Evolutionary conservation across 352 stramenopile genomes (phyloP), one percentile per base, ranked within the genome.

Genomic region (Phytophthora cryptogea): DNA sequence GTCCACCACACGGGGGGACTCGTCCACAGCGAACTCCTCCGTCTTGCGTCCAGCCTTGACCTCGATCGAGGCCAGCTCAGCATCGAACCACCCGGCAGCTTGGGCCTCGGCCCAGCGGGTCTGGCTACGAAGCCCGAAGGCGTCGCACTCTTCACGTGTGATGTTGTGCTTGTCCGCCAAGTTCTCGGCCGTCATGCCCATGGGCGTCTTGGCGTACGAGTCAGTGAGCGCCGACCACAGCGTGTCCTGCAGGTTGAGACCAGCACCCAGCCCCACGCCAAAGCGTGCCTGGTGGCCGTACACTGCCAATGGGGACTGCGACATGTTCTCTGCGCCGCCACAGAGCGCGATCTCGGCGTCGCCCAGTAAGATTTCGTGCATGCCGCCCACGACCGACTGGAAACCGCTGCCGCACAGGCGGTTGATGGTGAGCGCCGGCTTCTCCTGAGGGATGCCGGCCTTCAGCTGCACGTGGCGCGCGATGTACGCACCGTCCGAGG

Each of bases 131-230:
- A 98, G 61, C 10, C 85, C 94, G 59, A 97, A 99, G 45, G 91
- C 88, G 66, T 99, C 97, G 55, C 92, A 99, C 65, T 99, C 74
- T 59, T 98, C 80, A 17, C 95, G 83, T 37, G 87, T 89, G 71
- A 99, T 98, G 44, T 67, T 72, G 78, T 98, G 97, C 75, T 99
- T 89, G 40, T 90, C 91, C 0, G 92, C 97, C n/a, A 99, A 66
- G 78, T 99, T 99, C 66, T 99, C 97, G 28, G 96, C 96, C 46
- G 97, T 99, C 60, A 99, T 92, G 42, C 96, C 97, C 97, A 99
- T 99, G 1, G 97, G 95, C 54, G 91, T 96, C 54, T 95, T 91
- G 36, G 83, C 83, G 76, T 98, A 90, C 53, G 87, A 91, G 80
- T 99, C 97, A 9, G 96, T 99, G 5, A 99, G 78, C 35, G 94